phyloP scores from a whole-genome alignment of 768 basidiomycete genomes.

The Lyophyllum atratum region DNA sequence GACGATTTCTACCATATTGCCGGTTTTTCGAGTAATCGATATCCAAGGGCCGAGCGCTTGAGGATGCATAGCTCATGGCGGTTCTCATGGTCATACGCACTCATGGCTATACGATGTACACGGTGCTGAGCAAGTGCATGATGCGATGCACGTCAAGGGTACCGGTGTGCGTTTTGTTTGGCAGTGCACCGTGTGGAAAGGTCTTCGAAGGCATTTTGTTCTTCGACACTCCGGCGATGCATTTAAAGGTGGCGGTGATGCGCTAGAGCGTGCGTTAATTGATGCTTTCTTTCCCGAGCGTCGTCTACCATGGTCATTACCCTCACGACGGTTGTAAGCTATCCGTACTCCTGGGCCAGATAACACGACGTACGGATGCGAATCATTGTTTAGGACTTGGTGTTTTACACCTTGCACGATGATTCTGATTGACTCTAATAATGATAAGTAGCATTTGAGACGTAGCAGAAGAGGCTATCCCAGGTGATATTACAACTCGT shows the following conservation, averaged over 20 bases:
- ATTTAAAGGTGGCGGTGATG: background rate
- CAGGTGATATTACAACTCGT: conserved; percentile 23
- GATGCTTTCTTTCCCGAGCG: background rate
- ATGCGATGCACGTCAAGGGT: background rate
- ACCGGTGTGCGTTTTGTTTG: conserved; percentile 64
- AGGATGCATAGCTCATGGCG: no score
- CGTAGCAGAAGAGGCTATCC: background rate
- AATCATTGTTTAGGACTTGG: background rate
- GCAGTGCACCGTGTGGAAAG: conserved; percentile 22
- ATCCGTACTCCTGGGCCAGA: background rate
- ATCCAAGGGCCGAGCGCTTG: no score
- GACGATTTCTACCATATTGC: background rate
- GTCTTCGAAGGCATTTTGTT: background rate
- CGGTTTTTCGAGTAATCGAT: no score
- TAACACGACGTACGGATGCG: background rate
- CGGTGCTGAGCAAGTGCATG: background rate
- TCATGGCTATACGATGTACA: background rate
- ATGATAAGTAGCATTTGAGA: conserved; percentile 4
- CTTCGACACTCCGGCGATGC: background rate
- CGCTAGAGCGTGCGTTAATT: background rate
- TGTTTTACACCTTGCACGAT: background rate
- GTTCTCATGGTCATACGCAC: no score
- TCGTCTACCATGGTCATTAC: background rate
- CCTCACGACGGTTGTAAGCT: background rate
- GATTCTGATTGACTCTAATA: conserved; percentile 4